phyloP scores from a whole-genome alignment of 202 grass and related monocot genomes.

The Miscanthus sacchariflorus region DNA sequence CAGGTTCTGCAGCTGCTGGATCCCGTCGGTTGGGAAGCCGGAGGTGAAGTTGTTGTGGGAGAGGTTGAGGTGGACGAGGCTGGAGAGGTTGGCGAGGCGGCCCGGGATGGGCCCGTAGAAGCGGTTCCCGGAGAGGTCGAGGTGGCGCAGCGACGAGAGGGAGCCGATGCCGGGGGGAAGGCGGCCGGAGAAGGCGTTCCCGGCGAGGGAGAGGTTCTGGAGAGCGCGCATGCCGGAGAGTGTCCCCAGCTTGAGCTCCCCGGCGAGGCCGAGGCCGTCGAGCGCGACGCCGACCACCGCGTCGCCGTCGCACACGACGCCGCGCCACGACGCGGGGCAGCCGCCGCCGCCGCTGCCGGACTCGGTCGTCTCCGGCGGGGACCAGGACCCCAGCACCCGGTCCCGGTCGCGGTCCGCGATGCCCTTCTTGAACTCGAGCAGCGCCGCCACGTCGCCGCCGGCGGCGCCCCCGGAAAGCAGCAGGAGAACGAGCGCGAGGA shows the following conservation, averaged over 20 bases:
- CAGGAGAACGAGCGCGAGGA: slow-evolving; percentile 32
- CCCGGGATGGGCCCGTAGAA: slow-evolving; percentile 91
- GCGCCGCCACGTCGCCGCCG: slow-evolving; percentile 68
- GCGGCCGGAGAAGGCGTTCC: slow-evolving; percentile 96
- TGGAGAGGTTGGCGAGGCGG: slow-evolving; percentile 72
- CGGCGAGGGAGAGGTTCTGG: slow-evolving; percentile 80
- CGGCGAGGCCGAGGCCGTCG: slow-evolving; percentile 69
- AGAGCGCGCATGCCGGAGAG: slow-evolving; percentile 64
- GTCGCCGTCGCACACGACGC: slow-evolving; percentile 78
- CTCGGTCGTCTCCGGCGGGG: slow-evolving; percentile 46
- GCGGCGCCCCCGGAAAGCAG: slow-evolving; percentile 41
- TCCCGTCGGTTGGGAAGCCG: slow-evolving; percentile 76
- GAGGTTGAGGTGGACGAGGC: slow-evolving; percentile 88
- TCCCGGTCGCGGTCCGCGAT: slow-evolving; percentile 53
- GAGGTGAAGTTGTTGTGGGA: slow-evolving; percentile 87
- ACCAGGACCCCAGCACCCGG: slow-evolving; percentile 66
- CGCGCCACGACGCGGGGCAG: slow-evolving; percentile 68
- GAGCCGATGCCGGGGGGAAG: slow-evolving; percentile 76
- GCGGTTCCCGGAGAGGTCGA: slow-evolving; percentile 89
- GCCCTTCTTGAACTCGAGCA: slow-evolving; percentile 98
- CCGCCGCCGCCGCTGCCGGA: slow-evolving; percentile 36
- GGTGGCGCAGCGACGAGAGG: slow-evolving; percentile 69
- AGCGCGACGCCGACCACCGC: slow-evolving; percentile 76
- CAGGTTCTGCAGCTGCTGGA: slow-evolving; percentile 92
- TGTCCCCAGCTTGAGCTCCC: slow-evolving; percentile 86